A percentile compares a stretch with the other conserved stretches of the same genome.
These are phyloP conservation scores for Oxyria digyna DNA, from an alignment of 148 eudicot species.

Conservation along the genomic window DNA sequence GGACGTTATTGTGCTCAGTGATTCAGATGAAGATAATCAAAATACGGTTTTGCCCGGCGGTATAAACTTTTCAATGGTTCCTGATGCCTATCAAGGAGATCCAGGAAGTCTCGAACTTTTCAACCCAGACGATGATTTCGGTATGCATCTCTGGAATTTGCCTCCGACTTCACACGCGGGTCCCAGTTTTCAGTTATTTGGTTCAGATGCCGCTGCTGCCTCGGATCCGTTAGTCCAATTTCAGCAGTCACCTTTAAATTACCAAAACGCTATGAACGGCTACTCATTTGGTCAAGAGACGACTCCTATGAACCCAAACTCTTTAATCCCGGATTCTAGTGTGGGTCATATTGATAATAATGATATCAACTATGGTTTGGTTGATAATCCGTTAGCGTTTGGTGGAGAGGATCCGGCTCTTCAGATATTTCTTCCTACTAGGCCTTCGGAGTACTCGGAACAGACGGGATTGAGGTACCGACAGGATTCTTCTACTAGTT, in stretches of 20 bases:
- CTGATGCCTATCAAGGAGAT: constrained; percentile 54
- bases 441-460: constrained; percentile 43
- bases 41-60: constrained; percentile 18
- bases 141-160: constrained; percentile 58
- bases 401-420: constrained; percentile 59
- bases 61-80: constrained; percentile 27
- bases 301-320: constrained; percentile 33
- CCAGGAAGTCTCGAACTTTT: constrained; percentile 57
- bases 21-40: constrained; percentile 66
- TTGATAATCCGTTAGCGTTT: constrained; percentile 52
- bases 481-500: constrained; percentile 42
- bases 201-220: constrained; percentile 51
- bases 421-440: constrained; percentile 76
- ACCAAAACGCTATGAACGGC: constrained; percentile 44
- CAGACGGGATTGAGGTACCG: constrained; percentile 34
- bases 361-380: constrained; percentile 48
- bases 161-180: constrained; percentile 51
- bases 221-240: constrained; percentile 40
- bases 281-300: constrained; percentile 41
- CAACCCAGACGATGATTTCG: constrained; percentile 58
- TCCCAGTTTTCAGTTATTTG: constrained; percentile 70
- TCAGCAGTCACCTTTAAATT: constrained; percentile 36
- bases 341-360: constrained; percentile 27
- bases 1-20: constrained; percentile 56
- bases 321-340: constrained; percentile 27